Evolutionary conservation across 73 alveolate genomes (phyloP).

Genomic region (Uronychia setigera): DNA sequence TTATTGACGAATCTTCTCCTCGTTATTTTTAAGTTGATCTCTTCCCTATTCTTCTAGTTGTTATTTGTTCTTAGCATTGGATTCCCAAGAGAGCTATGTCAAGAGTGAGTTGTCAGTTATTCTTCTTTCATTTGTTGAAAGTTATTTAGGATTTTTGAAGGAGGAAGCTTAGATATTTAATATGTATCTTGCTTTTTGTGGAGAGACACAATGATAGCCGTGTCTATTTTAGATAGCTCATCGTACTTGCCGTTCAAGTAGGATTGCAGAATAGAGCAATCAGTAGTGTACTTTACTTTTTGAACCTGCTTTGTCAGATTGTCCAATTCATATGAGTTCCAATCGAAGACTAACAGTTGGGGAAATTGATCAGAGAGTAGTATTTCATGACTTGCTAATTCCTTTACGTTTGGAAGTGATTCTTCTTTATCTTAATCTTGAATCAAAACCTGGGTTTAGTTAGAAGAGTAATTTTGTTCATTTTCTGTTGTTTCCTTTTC

Average conservation of each 20-base stretch:
- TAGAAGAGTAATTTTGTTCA: not conserved
- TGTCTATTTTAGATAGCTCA: not conserved
- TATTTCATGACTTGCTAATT: not conserved
- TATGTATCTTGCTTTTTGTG: not conserved
- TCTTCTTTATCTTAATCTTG: too few relatives aligned
- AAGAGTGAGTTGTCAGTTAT: not conserved
- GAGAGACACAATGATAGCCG: not conserved
- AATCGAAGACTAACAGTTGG: not conserved
- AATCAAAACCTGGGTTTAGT: not conserved
- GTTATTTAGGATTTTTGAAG: not conserved
- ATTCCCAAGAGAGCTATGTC: not conserved
- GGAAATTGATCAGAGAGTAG: not conserved
- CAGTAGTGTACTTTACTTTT: not conserved
- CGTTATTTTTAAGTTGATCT: too few relatives aligned
- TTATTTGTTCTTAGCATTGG: not conserved
- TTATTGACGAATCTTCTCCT: not conserved
- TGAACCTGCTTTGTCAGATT: not conserved
- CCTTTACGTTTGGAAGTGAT: not conserved
- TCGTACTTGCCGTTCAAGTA: not conserved
- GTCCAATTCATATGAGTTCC: not conserved
- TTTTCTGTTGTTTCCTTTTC: not conserved
- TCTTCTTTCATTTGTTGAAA: not conserved
- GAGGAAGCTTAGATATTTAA: not conserved
- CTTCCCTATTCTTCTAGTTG: not conserved
- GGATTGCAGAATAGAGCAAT: not conserved